Base-by-base conservation (phyloP, 2,329 filamentous ascomycete genomes). In the Myriosclerotinia duriaeana region DNA sequence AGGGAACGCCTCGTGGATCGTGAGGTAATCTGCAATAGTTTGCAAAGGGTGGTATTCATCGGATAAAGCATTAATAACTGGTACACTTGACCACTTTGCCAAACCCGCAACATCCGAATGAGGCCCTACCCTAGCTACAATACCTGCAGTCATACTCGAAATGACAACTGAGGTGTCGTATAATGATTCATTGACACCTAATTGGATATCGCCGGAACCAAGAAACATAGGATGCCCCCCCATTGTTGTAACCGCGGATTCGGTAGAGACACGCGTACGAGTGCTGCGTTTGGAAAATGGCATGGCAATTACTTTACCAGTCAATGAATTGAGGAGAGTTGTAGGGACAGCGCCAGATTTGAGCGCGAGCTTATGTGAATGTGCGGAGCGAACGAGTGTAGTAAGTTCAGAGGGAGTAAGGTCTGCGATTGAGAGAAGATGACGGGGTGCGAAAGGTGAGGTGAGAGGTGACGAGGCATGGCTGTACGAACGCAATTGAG, bases 211-310 rank as follows among this genome's bases (percentile, higher is more conserved):
- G 65, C 96, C 89, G 76, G 93, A 95, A 74, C 93, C 93, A 67
- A 99, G 79, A 77, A 99, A 99, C 93, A 99, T 97, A 30, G 95
- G 89, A 74, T 97, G 90, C 0, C 94, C 95, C 48, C 93, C 93
- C 82, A 99, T 85, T 68, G 91, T 82, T n/a, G 89, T 86, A 48
- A 97, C 88, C 15, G 95, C 95, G 9, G 90, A 90, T 81, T 99
- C 95, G 1, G 93, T 97, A 1, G 93, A 97, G 42, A 99, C 89
- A 69, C 95, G 88, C 15, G 95, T 99, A 68, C 95, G 87, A 15
- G 95, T 99, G 74, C 91, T 96, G 72, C 93, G 88, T 81, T 99
- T 99, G 84, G 85, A 96, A 83, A 99, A 99, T 84, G 96, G 92
- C 88, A 99, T 90, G 71, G 95, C 94, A 42, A 99, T 86, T 0